phyloP scores from a whole-genome alignment of 2,329 filamentous ascomycete genomes.

The Aspergillus tamarii region DNA sequence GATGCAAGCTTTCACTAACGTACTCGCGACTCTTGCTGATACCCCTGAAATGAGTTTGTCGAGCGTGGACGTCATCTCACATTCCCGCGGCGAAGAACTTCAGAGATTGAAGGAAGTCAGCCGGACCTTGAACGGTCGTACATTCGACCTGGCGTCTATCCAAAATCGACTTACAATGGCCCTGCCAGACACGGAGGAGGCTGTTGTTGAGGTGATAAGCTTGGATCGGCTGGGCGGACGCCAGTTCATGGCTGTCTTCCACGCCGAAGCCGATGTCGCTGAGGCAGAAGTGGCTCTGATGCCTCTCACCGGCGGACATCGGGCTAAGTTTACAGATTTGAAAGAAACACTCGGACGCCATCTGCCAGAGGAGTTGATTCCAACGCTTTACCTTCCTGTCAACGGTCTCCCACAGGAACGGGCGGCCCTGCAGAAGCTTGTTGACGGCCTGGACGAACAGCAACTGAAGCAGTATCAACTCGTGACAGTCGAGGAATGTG shows the following conservation, averaged over 20 bases:
- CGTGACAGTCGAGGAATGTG: not conserved
- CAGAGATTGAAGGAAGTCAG: not conserved
- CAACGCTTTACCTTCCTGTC: not conserved
- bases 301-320: not conserved
- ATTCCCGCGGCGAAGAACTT: not conserved
- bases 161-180: not conserved
- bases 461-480: not conserved
- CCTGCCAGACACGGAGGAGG: not conserved
- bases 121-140: not conserved
- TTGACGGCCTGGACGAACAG: not conserved
- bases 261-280: not conserved
- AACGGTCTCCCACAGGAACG: not conserved
- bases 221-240: not conserved
- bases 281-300: not conserved
- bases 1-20: not conserved
- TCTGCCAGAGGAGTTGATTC: not conserved
- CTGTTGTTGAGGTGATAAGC: not conserved
- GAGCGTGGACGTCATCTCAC: not conserved
- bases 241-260: not conserved
- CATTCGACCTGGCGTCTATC: not conserved
- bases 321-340: not conserved
- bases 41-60: not conserved
- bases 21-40: not conserved
- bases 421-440: not conserved
- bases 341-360: not conserved